Percentiles rank a stretch among this genome's conserved stretches.
phyloP scores from a whole-genome alignment of 495 filamentous ascomycete genomes.

The Aspergillus campestris region DNA sequence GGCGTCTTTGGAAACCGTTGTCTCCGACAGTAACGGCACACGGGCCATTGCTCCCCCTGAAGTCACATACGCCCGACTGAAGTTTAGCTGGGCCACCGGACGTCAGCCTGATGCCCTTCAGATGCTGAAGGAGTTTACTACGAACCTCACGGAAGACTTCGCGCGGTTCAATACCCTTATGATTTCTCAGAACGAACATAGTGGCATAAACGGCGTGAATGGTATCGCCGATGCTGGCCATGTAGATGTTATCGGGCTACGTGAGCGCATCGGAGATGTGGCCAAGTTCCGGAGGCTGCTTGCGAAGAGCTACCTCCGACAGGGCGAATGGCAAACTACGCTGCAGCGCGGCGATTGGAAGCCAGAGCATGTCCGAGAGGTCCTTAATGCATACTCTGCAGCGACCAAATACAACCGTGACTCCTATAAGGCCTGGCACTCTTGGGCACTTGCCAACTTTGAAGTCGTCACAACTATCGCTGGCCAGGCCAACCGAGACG shows the following conservation, averaged over 20 bases:
- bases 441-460: constrained; percentile 98
- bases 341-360: constrained; percentile 81
- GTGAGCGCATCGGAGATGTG: constrained; percentile 35
- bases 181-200: constrained; percentile 33
- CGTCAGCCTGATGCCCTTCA: constrained; percentile 64
- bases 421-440: constrained; percentile 99
- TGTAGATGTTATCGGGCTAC: constrained; percentile 26
- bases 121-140: constrained; percentile 73
- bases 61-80: constrained; percentile 84
- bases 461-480: constrained; percentile 83
- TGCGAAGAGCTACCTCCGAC: constrained; percentile 88
- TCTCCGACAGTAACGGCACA: constrained; percentile 45
- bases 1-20: constrained; percentile 62
- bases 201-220: constrained; percentile 51
- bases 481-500: constrained; percentile 50
- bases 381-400: constrained; percentile 77
- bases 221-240: constrained; percentile 44
- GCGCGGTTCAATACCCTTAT: constrained; percentile 49
- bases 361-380: constrained; percentile 54
- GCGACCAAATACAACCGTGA: constrained; percentile 85
- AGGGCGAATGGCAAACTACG: constrained; percentile 89
- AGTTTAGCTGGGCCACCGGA: constrained; percentile 84
- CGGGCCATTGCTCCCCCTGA: constrained; percentile 56
- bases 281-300: constrained; percentile 59
- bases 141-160: constrained; percentile 66